Evolutionary conservation across 2,329 filamentous ascomycete species (phyloP).

Genomic region (Aotearoamyces nothofagi): DNA sequence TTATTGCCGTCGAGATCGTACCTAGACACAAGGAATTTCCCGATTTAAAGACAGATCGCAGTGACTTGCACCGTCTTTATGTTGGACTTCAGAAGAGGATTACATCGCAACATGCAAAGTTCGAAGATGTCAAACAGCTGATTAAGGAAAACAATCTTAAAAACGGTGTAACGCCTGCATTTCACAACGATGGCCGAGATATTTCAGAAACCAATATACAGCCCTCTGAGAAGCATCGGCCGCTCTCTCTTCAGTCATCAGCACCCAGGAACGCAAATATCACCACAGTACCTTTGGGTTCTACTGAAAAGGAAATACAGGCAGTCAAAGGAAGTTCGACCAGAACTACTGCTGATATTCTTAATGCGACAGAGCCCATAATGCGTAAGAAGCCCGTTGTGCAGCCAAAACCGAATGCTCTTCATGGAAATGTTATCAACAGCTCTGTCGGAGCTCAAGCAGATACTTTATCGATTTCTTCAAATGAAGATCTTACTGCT

Average conservation of each 20-base stretch:
- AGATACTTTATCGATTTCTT: constrained; percentile 4
- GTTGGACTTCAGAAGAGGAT: constrained; percentile 34
- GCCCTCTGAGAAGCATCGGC: not conserved
- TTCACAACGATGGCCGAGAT: not conserved
- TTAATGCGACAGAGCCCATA: constrained; percentile 22
- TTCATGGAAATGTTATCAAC: constrained; percentile 45
- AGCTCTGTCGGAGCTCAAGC: constrained; percentile 18
- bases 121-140: constrained; percentile 39
- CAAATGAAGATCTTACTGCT: constrained; percentile 32
- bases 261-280: not conserved
- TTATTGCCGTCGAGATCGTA: constrained; percentile 63
- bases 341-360: not conserved
- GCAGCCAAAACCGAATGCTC: constrained; percentile 51
- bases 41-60: constrained; percentile 39
- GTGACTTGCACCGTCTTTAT: constrained; percentile 32
- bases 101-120: constrained; percentile 29
- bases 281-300: not conserved
- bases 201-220: constrained; percentile 1
- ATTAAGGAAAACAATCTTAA: constrained; percentile 49
- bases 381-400: constrained; percentile 23
- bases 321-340: too few relatives aligned
- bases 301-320: not conserved
- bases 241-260: not conserved
- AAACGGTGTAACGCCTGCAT: constrained; percentile 31
- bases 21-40: constrained; percentile 63